Evolutionary conservation across 139 green algal genomes (phyloP).

Genomic region (Chlamydomonas sp.): DNA sequence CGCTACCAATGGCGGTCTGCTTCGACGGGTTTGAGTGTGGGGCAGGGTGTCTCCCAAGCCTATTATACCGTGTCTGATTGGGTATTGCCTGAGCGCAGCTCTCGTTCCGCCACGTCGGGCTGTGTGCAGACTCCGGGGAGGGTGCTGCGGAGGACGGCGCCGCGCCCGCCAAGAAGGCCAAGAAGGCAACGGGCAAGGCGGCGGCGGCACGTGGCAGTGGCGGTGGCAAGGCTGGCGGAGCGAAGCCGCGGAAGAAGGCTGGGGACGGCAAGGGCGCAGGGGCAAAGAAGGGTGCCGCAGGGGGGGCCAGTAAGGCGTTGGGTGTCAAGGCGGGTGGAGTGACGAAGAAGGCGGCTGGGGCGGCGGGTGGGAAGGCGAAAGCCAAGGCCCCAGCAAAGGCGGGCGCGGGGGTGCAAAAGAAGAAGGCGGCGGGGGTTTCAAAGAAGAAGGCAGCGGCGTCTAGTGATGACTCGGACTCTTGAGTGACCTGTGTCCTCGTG

Average conservation of each 20-base stretch:
- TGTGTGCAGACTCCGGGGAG: conserved; percentile 1
- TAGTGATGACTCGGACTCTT: too few relatives aligned
- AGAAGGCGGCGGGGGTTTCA: neutral
- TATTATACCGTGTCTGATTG: too few relatives aligned
- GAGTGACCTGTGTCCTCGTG: too few relatives aligned
- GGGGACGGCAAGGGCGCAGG: too few relatives aligned
- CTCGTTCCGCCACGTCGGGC: neutral
- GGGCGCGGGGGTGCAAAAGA: neutral
- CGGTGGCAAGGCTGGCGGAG: too few relatives aligned
- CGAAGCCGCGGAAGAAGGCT: too few relatives aligned
- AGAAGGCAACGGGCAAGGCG: neutral
- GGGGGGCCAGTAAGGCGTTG: neutral
- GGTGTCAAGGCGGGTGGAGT: conserved; percentile 12
- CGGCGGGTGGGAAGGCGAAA: neutral
- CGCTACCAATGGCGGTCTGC: too few relatives aligned
- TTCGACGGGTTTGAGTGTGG: too few relatives aligned
- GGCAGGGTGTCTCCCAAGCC: too few relatives aligned
- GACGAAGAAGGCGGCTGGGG: neutral
- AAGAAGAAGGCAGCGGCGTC: neutral
- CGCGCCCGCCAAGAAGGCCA: conserved; percentile 12
- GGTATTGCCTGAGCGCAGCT: neutral
- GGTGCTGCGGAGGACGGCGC: neutral
- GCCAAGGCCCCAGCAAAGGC: neutral
- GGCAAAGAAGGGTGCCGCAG: too few relatives aligned
- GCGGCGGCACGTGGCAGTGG: neutral